Evolutionary conservation across 169 alveolate genomes (phyloP), one percentile per base, ranked within the genome.

Genomic region (Babesia divergens): DNA sequence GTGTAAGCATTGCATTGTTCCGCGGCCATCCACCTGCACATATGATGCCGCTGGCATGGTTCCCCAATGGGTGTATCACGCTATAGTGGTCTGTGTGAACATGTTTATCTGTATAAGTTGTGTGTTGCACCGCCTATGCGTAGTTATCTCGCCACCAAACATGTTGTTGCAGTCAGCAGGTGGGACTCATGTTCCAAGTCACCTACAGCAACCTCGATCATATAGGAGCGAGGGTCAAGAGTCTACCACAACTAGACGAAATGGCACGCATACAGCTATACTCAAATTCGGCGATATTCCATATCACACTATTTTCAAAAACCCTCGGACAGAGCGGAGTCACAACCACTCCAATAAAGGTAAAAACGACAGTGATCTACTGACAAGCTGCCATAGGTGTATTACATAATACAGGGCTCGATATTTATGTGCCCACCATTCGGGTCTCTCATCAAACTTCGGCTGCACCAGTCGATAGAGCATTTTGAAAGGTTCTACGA

Each of bases 351-450:
- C 88, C 88, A 2, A 64, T 77, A 22, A 77, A 77, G 69, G 86
- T 77, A 66, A 1, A n/a, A 7, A 11, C 52, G 28, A 3, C 6
- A 43, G 20, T 3, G 43, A 13, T 0, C 13, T 8, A n/a, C 20
- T 11, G 2, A 31, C 7, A 68, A 0, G 11, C 32, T 5, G 28
- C 34, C 32, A 28, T 59, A 70, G 84, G 55, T 80, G 9, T 80
- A 80, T 50, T 80, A 70, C 65, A 80, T 80, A 20, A 49, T 80
- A n/a, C 84, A 70, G 40, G 88, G 88, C 16, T 69, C 84, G 22
- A 80, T 80, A 18, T 80, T 69, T 46, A 47, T 68, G 71, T 80
- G 88, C 58, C 88, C 88, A 0, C 84, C 84, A 11, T 69, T 69
- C 59, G 84, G 88, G 20, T 69, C 83, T n/a, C 65, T 80, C 28